A percentile compares a stretch with the other conserved stretches of the same genome.
phyloP scores from a whole-genome alignment of 139 green algal genomes.

The Closterium sp. region DNA sequence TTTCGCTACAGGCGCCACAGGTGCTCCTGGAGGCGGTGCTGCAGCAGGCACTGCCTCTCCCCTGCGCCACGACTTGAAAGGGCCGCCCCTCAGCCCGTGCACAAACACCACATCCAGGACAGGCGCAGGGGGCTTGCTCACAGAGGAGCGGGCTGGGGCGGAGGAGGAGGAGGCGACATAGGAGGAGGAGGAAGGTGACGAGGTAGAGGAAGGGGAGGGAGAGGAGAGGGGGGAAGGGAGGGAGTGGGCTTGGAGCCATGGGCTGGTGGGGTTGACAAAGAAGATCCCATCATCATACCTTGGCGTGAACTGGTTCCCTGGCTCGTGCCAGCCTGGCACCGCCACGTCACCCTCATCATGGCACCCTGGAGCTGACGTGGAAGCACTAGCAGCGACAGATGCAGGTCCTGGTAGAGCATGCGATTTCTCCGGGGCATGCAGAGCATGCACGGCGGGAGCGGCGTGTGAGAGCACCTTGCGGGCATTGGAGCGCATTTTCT shows the following conservation, averaged over 20 bases:
- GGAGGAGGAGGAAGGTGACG: not conserved
- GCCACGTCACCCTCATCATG: not conserved
- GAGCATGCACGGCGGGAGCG: not conserved
- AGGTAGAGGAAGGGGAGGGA: not conserved
- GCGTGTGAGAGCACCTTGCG: not conserved
- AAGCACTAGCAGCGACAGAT: not conserved
- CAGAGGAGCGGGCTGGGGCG: no score
- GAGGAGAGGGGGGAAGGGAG: not conserved
- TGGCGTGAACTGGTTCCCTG: not conserved
- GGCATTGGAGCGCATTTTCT: not conserved
- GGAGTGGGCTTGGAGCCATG: not conserved
- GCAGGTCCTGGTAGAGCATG: not conserved
- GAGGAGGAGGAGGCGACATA: not conserved
- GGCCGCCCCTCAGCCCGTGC: conserved; percentile 52
- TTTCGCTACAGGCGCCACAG: not conserved
- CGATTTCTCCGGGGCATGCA: no score
- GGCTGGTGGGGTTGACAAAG: not conserved
- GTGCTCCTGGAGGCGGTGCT: not conserved
- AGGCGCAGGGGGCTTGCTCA: not conserved
- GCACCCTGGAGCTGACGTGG: not conserved
- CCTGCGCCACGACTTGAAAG: conserved; percentile 56
- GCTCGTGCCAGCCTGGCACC: not conserved
- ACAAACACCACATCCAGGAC: conserved; percentile 54
- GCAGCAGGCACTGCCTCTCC: not conserved
- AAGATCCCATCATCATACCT: conserved; percentile 2